Percentiles rank a stretch among this genome's conserved stretches.
These are phyloP conservation scores for Metarhizium rileyi DNA, from an alignment of 2,329 filamentous ascomycete species.

Conservation along the genomic window DNA sequence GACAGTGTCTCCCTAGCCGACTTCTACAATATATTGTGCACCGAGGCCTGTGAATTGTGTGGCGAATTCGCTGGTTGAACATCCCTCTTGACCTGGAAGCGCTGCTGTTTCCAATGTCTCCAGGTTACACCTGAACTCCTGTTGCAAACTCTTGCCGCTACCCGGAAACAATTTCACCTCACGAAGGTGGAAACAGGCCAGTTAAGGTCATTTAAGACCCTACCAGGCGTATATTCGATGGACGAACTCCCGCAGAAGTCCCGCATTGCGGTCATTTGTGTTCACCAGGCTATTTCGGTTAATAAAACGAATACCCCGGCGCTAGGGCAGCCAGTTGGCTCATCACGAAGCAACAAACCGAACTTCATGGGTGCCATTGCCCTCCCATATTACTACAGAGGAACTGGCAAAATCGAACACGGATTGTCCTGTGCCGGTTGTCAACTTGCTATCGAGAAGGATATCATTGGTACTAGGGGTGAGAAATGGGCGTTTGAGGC, in stretches of 20 bases:
- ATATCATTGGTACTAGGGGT: conserved; percentile 2
- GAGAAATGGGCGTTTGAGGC: conserved; percentile 11
- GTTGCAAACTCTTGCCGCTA: conserved; percentile 12
- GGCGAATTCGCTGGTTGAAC: conserved; percentile 16
- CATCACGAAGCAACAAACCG: conserved; percentile 11
- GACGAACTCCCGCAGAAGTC: conserved; percentile 11
- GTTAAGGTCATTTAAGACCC: conserved; percentile 18
- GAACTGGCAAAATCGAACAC: conserved; percentile 16
- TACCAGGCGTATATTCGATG: conserved; percentile 10
- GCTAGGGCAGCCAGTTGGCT: conserved; percentile 8
- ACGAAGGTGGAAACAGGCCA: conserved; percentile 10
- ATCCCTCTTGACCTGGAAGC: conserved; percentile 17
- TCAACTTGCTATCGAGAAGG: conserved; percentile 13
- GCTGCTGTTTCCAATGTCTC: conserved; percentile 21
- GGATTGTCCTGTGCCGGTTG: conserved; percentile 24
- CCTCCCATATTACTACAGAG: conserved; percentile 18
- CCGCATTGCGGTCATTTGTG: conserved; percentile 12
- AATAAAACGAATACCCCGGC: conserved; percentile 7
- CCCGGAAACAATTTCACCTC: conserved; percentile 13
- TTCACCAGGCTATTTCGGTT: conserved; percentile 12
- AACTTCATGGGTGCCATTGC: conserved; percentile 12
- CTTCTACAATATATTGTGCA: conserved; percentile 16
- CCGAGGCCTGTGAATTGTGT: conserved; percentile 17
- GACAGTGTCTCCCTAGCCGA: conserved; percentile 13
- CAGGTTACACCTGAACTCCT: conserved; percentile 11